Conservation (phyloP, 441 rosid genomes). For the Pelargonium australe region DNA sequence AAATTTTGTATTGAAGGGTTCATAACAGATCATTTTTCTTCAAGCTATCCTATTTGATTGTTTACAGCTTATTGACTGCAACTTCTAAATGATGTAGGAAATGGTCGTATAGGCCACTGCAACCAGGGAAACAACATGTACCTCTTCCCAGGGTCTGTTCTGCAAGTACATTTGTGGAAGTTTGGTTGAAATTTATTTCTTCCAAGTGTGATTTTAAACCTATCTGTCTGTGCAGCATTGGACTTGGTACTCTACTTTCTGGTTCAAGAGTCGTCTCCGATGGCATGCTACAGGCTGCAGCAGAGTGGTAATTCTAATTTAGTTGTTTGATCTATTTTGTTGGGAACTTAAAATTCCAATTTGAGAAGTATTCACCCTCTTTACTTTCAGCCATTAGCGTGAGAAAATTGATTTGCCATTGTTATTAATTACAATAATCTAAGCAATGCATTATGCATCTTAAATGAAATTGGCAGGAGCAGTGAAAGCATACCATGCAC, state of each 20-base stretch:
- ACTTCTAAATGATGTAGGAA: constrained; percentile 43
- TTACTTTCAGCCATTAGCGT: no score
- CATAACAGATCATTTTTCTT: not conserved
- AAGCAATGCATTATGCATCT: not conserved
- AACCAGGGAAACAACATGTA: constrained; percentile 99
- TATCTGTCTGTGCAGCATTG: constrained; percentile 54
- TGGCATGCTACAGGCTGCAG: constrained; percentile 99
- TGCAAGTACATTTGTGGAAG: not conserved
- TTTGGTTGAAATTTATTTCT: not conserved
- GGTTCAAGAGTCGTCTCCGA: constrained; percentile 87
- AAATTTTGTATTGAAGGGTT: constrained; percentile 5
- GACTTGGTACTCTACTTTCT: constrained; percentile 93
- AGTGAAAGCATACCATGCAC: not conserved
- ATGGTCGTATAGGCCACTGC: constrained; percentile 78
- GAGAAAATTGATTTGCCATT: not conserved
- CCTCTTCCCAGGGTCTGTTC: constrained; percentile 93
- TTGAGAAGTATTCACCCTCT: constrained; percentile 4
- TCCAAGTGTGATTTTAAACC: constrained; percentile 1
- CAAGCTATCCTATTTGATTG: not conserved
- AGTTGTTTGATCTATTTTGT: constrained; percentile 7
- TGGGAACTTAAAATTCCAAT: not conserved
- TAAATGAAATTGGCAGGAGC: not conserved
- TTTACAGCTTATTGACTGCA: constrained; percentile 14
- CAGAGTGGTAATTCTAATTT: constrained; percentile 62
- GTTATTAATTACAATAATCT: not conserved